Evolutionary conservation across 2,329 filamentous ascomycete species (phyloP).

Genomic region (Aspergillus floridensis): DNA sequence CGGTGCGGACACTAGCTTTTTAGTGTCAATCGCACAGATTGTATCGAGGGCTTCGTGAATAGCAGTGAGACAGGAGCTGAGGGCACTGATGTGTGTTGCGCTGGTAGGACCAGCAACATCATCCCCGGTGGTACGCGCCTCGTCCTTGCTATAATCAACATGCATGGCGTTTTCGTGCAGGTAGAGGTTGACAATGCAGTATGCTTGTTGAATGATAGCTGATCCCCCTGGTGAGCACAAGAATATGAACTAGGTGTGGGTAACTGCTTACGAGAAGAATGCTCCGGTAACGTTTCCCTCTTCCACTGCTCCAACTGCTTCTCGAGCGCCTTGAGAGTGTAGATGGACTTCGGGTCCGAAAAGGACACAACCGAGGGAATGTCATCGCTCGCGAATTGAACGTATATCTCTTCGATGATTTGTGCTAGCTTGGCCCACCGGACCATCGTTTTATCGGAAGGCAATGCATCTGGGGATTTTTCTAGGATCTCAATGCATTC

Average conservation of each 20-base stretch:
- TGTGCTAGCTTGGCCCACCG: conserved; percentile 59
- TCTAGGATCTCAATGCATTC: conserved; percentile 60
- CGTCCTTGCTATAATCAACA: conserved; percentile 57
- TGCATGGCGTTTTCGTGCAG: conserved; percentile 75
- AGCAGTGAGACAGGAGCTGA: conserved; percentile 65
- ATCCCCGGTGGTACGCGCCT: conserved; percentile 18
- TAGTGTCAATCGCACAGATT: conserved; percentile 61
- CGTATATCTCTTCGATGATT: conserved; percentile 66
- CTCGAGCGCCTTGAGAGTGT: conserved; percentile 64
- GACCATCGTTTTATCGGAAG: conserved; percentile 55
- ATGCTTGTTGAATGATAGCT: conserved; percentile 64
- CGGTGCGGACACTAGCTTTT: conserved; percentile 62
- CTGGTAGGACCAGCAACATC: conserved; percentile 41
- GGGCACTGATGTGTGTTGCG: conserved; percentile 62
- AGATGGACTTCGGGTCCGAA: conserved; percentile 62
- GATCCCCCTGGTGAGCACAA: conserved; percentile 8
- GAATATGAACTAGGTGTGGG: neutral
- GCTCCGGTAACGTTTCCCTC: conserved; percentile 51
- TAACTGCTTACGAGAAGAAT: conserved; percentile 55
- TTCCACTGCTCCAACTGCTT: conserved; percentile 62
- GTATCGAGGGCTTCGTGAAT: conserved; percentile 66
- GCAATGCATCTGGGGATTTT: conserved; percentile 55
- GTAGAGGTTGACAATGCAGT: conserved; percentile 66
- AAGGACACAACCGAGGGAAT: conserved; percentile 53
- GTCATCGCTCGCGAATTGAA: conserved; percentile 67